Conservation (phyloP, 2,329 filamentous ascomycete genomes). For the Colletotrichum filicis region DNA sequence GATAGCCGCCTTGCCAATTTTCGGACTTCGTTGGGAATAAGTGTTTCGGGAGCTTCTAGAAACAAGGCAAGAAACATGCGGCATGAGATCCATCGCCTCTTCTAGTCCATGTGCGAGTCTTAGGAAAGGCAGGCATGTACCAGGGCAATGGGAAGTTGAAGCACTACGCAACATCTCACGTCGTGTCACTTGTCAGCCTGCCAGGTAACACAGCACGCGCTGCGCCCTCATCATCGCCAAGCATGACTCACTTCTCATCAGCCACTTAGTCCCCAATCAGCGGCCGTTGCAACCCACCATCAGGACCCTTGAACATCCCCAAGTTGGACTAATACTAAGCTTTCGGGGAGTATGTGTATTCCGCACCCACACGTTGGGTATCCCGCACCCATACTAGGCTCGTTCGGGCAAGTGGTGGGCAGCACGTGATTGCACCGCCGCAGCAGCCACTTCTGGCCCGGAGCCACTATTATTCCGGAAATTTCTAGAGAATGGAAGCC, state of each 20-base stretch:
- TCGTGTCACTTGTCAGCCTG: slow-evolving; percentile 12
- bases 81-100: not conserved
- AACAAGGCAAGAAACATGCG: not conserved
- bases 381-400: too few species aligned
- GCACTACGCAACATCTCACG: not conserved
- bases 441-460: too few species aligned
- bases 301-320: not conserved
- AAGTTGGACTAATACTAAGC: not conserved
- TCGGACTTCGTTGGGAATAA: not conserved
- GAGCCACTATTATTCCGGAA: too few species aligned
- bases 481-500: too few species aligned
- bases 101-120: not conserved
- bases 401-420: too few species aligned
- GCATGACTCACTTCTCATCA: slow-evolving; percentile 25
- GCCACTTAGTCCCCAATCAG: slow-evolving; percentile 7
- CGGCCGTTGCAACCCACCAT: slow-evolving; percentile 6
- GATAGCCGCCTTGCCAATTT: not conserved
- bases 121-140: not conserved
- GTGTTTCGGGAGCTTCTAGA: not conserved
- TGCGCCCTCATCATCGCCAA: slow-evolving; percentile 24
- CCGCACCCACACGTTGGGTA: too few species aligned
- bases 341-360: too few species aligned
- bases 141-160: not conserved
- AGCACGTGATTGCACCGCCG: too few species aligned
- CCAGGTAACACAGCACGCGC: slow-evolving; percentile 23